Percentiles rank a stretch among this genome's conserved stretches.
Evolutionary conservation across 108 stramenopile species (phyloP).

Genomic region (Cafeteria roenbergensis): DNA sequence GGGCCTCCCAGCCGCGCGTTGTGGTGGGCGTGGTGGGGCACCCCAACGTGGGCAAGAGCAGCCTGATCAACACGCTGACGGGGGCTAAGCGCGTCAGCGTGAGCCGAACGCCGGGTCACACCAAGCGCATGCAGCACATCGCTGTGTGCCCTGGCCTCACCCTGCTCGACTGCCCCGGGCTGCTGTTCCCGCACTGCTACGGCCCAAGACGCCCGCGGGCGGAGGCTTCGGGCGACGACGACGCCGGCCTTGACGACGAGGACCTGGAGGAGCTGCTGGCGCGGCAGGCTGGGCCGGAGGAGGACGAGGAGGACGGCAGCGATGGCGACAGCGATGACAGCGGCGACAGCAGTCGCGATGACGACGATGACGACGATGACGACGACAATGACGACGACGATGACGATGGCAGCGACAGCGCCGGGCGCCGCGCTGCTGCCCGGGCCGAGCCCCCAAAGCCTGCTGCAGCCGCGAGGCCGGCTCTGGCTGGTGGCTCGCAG

Average conservation of each 20-base stretch:
- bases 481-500: not conserved
- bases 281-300: not conserved
- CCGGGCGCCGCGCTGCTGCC: too few relatives aligned
- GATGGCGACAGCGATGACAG: not conserved
- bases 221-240: too few relatives aligned
- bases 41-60: slow-evolving; percentile 91
- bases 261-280: not conserved
- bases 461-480: not conserved
- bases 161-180: slow-evolving; percentile 91
- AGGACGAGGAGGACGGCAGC: not conserved
- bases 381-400: not conserved
- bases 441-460: not conserved
- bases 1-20: too few relatives aligned
- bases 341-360: not conserved
- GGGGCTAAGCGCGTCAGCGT: slow-evolving; percentile 70
- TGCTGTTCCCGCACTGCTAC: slow-evolving; percentile 93
- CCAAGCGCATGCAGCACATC: slow-evolving; percentile 92
- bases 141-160: slow-evolving; percentile 28
- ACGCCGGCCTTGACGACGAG: too few relatives aligned
- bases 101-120: slow-evolving; percentile 92
- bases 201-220: too few relatives aligned
- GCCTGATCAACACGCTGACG: slow-evolving; percentile 84
- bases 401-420: not conserved
- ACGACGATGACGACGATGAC: not conserved
- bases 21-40: slow-evolving; percentile 84